Conservation (phyloP, 1,284 basidiomycete genomes). For the Cutaneotrichosporon mucoides region DNA sequence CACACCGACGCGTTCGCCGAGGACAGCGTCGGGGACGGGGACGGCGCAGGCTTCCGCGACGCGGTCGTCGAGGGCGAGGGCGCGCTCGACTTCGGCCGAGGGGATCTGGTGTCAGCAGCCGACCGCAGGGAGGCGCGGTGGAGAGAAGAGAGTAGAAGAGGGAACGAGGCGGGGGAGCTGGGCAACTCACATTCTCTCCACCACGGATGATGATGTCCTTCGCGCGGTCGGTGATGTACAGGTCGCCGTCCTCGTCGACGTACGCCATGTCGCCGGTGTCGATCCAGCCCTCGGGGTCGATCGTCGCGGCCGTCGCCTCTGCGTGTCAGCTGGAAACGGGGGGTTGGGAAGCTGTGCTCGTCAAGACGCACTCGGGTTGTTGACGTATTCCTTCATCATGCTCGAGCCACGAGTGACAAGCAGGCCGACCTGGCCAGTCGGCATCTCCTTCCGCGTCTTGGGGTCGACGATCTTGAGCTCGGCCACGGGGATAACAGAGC, state of each 20-base stretch:
- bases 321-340: conserved; percentile 28
- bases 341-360: too few relatives aligned
- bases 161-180: too few relatives aligned
- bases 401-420: conserved; percentile 34
- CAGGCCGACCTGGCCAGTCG: conserved; percentile 27
- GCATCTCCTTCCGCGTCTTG: conserved; percentile 20
- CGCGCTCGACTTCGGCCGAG: conserved; percentile 41
- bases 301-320: conserved; percentile 11
- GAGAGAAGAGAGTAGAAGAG: too few relatives aligned
- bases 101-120: conserved; percentile 32
- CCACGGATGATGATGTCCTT: conserved; percentile 45
- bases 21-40: conserved; percentile 29
- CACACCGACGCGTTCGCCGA: conserved; percentile 41
- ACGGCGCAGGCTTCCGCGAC: conserved; percentile 40
- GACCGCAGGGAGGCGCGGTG: too few relatives aligned
- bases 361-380: conserved; percentile 28
- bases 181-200: conserved; percentile 30
- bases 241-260: conserved; percentile 34
- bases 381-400: conserved; percentile 42
- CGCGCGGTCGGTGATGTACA: conserved; percentile 38
- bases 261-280: conserved; percentile 41
- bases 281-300: conserved; percentile 39
- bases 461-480: conserved; percentile 40
- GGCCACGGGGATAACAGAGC: conserved; percentile 32
- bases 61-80: conserved; percentile 30